Base-by-base conservation (phyloP, 2,329 filamentous ascomycete genomes). In the Macrophomina pseudophaseolina region DNA sequence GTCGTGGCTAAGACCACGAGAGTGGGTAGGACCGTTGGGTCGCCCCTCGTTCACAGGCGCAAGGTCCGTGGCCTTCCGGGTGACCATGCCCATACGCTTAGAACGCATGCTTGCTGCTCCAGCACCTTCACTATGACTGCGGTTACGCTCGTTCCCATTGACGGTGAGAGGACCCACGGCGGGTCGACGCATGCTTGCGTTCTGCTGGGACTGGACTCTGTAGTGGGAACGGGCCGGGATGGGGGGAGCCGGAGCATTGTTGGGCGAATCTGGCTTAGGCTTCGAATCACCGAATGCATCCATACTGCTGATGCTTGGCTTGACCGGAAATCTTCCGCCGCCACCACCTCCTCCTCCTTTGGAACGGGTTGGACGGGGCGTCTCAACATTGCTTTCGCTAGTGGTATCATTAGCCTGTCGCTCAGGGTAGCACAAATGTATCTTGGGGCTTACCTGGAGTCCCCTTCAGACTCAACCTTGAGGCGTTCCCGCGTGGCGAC, bases 181-280 rank as follows among this genome's bases (percentile, higher is more conserved):
- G 0, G 93, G 91, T 66, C 90, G 85, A 66, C 91, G 87, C 53
- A 88, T 81, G 5, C 86, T 81, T 2, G 85, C 71, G 30, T 71
- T 91, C 69, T 91, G 88, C 71, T 91, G 88, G 2, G 90, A 92
- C 3, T 90, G 81, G 1, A 89, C 89, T 35, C 94, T 88, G 71
- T 92, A 92, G 76, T 97, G 93, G 3, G 93, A 95, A 68, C 91
- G 87, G 4, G 87, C 87, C 0, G 93, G 93, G 68, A 97, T 91
- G 0, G 91, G 91, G 2, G 94, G 92, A 44, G 73, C 52, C 33
- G 91, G 85, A 42, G 73, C 44, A 40, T 87, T 79, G 44, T 85
- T 88, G 14, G 91, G 91, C 4, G 91, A 94, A 69, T 88, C 87
- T 51, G 87, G 81, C 70, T 90, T 88, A 42, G 86, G 80, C 3